Evolutionary conservation across 805 yeast genomes (phyloP), one percentile per base, ranked within the genome.

Genomic region (Monosporozyma solicola): DNA sequence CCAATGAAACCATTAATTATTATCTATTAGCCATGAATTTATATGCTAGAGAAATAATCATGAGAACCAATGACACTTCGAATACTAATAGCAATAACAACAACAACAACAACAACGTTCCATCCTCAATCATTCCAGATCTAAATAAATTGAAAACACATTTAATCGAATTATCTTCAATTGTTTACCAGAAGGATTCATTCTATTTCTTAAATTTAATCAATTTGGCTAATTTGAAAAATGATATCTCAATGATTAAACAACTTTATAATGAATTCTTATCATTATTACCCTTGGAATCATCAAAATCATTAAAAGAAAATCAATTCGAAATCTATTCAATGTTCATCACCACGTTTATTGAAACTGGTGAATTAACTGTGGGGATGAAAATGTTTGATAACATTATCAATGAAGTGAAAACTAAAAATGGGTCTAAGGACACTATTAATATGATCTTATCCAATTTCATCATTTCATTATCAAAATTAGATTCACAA

Each of bases 311-410:
- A 3, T 51, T 76, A 46, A 58, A 59, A 25, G 55, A 62, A 2
- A 62, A 72, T 37, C 82, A 80, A 58, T 77, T 73, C 57, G 64
- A 68, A 35, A 74, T 83, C 33, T 84, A 83, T 61, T 67, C 80
- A 1, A 65, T 71, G 45, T 68, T 82, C 54, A 72, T 84, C 37
- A 74, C 80, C 35, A 74, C 83, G 1, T 69, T 85, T 51, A 73
- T 81, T 11, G 69, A 71, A 50, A 77, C 79, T 46, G 78, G 76
- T 43, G 78, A 82, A 56, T 57, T 74, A 39, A 70, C 72, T 8
- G 58, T 76, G 43, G 83, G 88, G 3, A 74, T 84, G 1, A 72
- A 76, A 54, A 75, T 84, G 53, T 68, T 85, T 59, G 86, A 84
- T 61, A 70, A 74, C 43, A 70, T 84, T 5, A 64, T 84, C 44